These are phyloP conservation scores for Cladosporium sp. DNA, from an alignment of 2,329 filamentous ascomycete genomes.

Conservation along the genomic window DNA sequence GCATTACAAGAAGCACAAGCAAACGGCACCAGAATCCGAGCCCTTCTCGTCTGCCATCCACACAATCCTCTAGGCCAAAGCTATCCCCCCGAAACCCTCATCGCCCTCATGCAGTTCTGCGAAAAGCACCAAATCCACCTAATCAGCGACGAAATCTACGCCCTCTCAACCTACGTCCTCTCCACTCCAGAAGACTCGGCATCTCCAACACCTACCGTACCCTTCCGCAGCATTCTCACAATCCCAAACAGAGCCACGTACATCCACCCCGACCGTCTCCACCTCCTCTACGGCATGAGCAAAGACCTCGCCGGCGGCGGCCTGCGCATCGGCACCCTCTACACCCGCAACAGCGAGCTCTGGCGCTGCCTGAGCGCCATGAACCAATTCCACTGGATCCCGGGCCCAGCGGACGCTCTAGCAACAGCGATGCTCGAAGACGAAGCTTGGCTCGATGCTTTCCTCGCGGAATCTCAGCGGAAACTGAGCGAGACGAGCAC, in stretches of 20 bases:
- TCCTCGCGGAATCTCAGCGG: slow-evolving; percentile 10
- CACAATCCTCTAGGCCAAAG: slow-evolving; percentile 46
- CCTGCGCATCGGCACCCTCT: slow-evolving; percentile 36
- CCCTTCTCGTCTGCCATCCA: slow-evolving; percentile 48
- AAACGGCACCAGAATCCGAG: slow-evolving; percentile 41
- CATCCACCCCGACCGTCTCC: slow-evolving; percentile 26
- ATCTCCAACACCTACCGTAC: slow-evolving; percentile 19
- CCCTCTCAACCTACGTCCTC: slow-evolving; percentile 35
- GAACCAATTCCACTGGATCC: slow-evolving; percentile 34
- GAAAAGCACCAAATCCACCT: slow-evolving; percentile 37
- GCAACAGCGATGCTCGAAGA: slow-evolving; percentile 38
- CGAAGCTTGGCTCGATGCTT: slow-evolving; percentile 18
- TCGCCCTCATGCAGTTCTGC: slow-evolving; percentile 35
- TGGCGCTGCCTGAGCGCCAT: slow-evolving; percentile 31
- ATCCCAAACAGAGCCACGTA: slow-evolving; percentile 14
- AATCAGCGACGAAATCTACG: slow-evolving; percentile 43
- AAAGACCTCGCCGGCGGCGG: slow-evolving; percentile 42
- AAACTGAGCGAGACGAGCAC: slow-evolving; percentile 28
- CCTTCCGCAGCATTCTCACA: slow-evolving; percentile 18
- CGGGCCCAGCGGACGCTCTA: slow-evolving; percentile 36
- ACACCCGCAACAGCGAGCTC: slow-evolving; percentile 32
- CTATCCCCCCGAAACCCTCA: slow-evolving; percentile 34
- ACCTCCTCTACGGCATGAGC: slow-evolving; percentile 39
- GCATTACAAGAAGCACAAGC: slow-evolving; percentile 39
- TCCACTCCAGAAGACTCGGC: slow-evolving; percentile 1